Evolutionary conservation across 2,329 filamentous ascomycete species (phyloP).

Genomic region (Metarhizium humberi): DNA sequence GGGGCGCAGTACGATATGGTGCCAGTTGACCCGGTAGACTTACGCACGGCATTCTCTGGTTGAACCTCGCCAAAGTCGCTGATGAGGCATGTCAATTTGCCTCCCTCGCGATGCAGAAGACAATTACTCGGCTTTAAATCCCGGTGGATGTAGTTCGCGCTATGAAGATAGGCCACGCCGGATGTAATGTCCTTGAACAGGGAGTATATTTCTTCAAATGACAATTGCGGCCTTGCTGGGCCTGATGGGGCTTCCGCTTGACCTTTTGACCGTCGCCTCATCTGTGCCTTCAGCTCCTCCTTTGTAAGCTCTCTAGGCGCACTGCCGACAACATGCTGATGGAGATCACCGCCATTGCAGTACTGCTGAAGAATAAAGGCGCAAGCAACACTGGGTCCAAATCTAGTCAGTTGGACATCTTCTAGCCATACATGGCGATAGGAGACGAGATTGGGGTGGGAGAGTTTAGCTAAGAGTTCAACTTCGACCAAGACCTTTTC

Average conservation of each 20-base stretch:
- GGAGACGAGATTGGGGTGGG: slow-evolving; percentile 89
- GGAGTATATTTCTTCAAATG: slow-evolving; percentile 90
- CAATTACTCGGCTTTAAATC: slow-evolving; percentile 97
- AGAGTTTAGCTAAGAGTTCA: slow-evolving; percentile 81
- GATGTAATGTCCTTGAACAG: slow-evolving; percentile 94
- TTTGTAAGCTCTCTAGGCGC: slow-evolving; percentile 56
- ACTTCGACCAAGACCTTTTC: slow-evolving; percentile 92
- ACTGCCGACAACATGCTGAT: slow-evolving; percentile 74
- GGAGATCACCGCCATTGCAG: slow-evolving; percentile 86
- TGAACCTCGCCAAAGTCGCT: slow-evolving; percentile 98
- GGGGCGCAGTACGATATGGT: slow-evolving; percentile 97
- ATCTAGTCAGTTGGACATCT: slow-evolving; percentile 72
- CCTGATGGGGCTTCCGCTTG: slow-evolving; percentile 54
- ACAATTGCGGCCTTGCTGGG: slow-evolving; percentile 36
- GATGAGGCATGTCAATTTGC: slow-evolving; percentile 70
- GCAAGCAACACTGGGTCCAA: slow-evolving; percentile 85
- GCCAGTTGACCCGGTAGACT: slow-evolving; percentile 85
- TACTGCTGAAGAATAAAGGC: slow-evolving; percentile 97
- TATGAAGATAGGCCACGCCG: slow-evolving; percentile 81
- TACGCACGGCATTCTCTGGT: slow-evolving; percentile 67
- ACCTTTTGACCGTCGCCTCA: slow-evolving; percentile 73
- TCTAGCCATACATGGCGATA: slow-evolving; percentile 98
- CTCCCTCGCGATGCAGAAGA: slow-evolving; percentile 68
- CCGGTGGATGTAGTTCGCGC: slow-evolving; percentile 87
- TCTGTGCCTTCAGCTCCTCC: slow-evolving; percentile 79